Evolutionary conservation across 106 monocot species (phyloP).

Genomic region (Platanthera guangdongensis): DNA sequence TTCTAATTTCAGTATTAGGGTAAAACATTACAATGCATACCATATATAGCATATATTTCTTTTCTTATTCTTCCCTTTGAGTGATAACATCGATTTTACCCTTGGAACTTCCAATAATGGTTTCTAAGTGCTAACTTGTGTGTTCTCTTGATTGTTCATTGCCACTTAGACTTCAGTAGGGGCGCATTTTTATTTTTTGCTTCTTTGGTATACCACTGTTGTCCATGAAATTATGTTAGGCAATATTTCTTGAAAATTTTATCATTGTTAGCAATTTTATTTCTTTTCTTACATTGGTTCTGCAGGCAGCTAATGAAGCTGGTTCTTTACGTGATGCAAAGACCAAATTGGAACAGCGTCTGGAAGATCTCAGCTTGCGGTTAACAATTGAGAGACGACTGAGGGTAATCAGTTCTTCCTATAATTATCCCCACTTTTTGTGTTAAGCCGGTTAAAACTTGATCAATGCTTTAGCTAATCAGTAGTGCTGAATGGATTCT

Average conservation of each 20-base stretch:
- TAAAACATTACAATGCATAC: too few relatives aligned
- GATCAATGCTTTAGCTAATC: too few relatives aligned
- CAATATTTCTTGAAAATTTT: background rate
- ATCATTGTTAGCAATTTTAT: background rate
- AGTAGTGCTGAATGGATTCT: too few relatives aligned
- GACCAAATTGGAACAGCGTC: constrained; percentile 71
- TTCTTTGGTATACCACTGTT: background rate
- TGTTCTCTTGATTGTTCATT: background rate
- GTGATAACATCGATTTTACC: too few relatives aligned
- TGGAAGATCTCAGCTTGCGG: constrained; percentile 71
- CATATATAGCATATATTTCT: too few relatives aligned
- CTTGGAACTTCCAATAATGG: background rate
- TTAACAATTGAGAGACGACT: constrained; percentile 60
- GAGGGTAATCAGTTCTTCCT: constrained; percentile 31
- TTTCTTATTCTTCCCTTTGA: too few relatives aligned
- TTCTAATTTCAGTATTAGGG: too few relatives aligned
- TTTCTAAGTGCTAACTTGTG: background rate
- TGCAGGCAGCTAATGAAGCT: constrained; percentile 79
- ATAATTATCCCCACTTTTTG: background rate
- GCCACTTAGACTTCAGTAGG: background rate
- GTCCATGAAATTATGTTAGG: background rate
- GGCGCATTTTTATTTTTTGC: background rate
- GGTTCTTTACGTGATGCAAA: constrained; percentile 87
- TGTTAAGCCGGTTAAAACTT: background rate
- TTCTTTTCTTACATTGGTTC: background rate